These are phyloP conservation scores for Galium porrigens DNA, from an alignment of 305 asterid genomes.

Conservation along the genomic window DNA sequence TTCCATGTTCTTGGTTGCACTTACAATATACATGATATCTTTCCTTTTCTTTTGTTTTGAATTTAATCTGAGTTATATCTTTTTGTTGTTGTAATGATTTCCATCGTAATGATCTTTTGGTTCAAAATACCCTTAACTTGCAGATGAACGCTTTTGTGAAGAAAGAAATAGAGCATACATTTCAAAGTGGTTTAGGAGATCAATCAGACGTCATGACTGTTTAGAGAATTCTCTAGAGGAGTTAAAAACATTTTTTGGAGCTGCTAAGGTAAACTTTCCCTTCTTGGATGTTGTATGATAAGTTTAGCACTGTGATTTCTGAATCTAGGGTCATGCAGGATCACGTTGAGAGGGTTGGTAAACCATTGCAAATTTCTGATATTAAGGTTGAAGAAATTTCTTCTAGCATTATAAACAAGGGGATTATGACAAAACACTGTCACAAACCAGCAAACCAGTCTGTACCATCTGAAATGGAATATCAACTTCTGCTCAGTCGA, in stretches of 20 bases:
- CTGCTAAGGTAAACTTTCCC: slow-evolving; percentile 43
- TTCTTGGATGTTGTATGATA: background rate
- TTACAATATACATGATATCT: background rate
- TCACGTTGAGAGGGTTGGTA: slow-evolving; percentile 26
- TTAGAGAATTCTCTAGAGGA: slow-evolving; percentile 57
- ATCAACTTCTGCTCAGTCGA: slow-evolving; percentile 20
- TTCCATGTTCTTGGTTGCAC: slow-evolving; percentile 1
- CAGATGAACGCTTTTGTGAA: slow-evolving; percentile 81
- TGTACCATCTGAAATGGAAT: slow-evolving; percentile 20
- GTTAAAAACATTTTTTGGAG: slow-evolving; percentile 58
- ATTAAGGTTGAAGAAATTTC: slow-evolving; percentile 24
- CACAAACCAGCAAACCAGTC: slow-evolving; percentile 22
- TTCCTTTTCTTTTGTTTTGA: background rate
- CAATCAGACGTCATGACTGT: slow-evolving; percentile 47
- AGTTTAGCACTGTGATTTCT: slow-evolving; percentile 2
- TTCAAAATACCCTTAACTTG: slow-evolving; percentile 18
- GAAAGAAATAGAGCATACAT: slow-evolving; percentile 62
- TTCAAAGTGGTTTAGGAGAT: slow-evolving; percentile 91
- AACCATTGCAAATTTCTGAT: slow-evolving; percentile 28
- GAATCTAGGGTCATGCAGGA: slow-evolving; percentile 35
- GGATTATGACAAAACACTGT: slow-evolving; percentile 20
- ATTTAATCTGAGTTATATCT: background rate
- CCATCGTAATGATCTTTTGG: background rate
- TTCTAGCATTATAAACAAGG: slow-evolving; percentile 22
- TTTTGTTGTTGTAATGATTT: background rate